Evolutionary conservation across 1,284 basidiomycete species (phyloP).

Genomic region (Apiotrichum porosum): DNA sequence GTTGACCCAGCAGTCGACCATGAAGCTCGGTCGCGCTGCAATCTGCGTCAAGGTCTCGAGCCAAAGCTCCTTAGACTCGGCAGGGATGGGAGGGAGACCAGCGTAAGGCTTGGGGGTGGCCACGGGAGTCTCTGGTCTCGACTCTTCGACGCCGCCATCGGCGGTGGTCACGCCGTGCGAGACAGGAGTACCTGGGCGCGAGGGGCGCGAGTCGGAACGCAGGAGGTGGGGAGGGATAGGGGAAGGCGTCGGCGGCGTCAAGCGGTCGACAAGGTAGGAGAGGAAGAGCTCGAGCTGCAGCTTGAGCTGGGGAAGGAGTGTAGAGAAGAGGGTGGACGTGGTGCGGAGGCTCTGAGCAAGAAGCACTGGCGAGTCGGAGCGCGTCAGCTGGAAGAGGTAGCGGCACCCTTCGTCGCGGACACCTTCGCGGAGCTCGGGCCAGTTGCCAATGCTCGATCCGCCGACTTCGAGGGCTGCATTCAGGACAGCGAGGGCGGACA

Average conservation of each 20-base stretch:
- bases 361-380: slow-evolving; percentile 77
- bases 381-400: slow-evolving; percentile 86
- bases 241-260: slow-evolving; percentile 58
- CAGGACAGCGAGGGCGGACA: slow-evolving; percentile 81
- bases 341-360: slow-evolving; percentile 77
- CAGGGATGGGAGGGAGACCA: slow-evolving; percentile 60
- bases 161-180: slow-evolving; percentile 11
- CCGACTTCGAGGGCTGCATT: slow-evolving; percentile 85
- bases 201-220: slow-evolving; percentile 18
- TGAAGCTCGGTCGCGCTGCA: slow-evolving; percentile 65
- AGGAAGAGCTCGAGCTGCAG: slow-evolving; percentile 96
- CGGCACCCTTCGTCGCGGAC: slow-evolving; percentile 81
- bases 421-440: slow-evolving; percentile 48
- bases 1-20: slow-evolving; percentile 93
- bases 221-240: slow-evolving; percentile 34
- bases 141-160: slow-evolving; percentile 12
- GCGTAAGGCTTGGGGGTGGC: slow-evolving; percentile 37
- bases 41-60: slow-evolving; percentile 82
- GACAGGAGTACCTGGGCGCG: slow-evolving; percentile 57
- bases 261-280: slow-evolving; percentile 84
- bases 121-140: slow-evolving; percentile 7
- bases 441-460: slow-evolving; percentile 67
- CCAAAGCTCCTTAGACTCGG: slow-evolving; percentile 83
- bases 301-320: slow-evolving; percentile 81
- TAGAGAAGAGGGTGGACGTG: slow-evolving; percentile 81